A percentile compares a stretch with the other conserved stretches of the same genome.
phyloP scores from a whole-genome alignment of 129 eudicot genomes.

The Tanacetum coccineum region DNA sequence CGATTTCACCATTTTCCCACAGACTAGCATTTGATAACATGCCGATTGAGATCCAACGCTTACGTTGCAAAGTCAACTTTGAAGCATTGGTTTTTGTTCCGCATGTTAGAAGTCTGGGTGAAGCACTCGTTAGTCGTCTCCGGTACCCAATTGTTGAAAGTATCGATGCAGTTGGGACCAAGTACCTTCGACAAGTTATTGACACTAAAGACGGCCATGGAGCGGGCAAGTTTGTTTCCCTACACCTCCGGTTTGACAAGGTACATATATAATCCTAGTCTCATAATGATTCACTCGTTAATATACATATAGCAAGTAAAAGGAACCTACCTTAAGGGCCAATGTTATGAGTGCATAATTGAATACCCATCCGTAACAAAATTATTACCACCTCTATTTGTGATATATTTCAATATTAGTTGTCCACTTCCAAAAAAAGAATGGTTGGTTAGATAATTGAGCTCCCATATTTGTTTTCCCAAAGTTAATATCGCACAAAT shows the following conservation, averaged over 20 bases:
- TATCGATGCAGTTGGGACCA: slow-evolving; percentile 39
- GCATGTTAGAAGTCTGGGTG: slow-evolving; percentile 86
- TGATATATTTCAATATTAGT: too few relatives aligned
- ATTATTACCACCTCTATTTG: too few relatives aligned
- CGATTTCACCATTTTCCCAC: too few relatives aligned
- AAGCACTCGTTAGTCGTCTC: slow-evolving; percentile 82
- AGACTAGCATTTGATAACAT: slow-evolving; percentile 91
- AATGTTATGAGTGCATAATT: too few relatives aligned
- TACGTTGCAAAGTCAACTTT: slow-evolving; percentile 95
- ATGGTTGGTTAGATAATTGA: too few relatives aligned
- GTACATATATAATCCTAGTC: slow-evolving; percentile 22
- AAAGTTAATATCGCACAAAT: too few relatives aligned
- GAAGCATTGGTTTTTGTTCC: slow-evolving; percentile 80
- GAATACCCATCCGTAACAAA: too few relatives aligned
- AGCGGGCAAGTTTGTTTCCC: slow-evolving; percentile 70
- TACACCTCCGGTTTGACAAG: slow-evolving; percentile 96
- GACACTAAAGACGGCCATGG: slow-evolving; percentile 46
- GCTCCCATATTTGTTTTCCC: too few relatives aligned
- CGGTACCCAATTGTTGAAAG: slow-evolving; percentile 43
- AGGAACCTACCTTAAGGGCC: background rate
- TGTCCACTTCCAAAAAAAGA: too few relatives aligned
- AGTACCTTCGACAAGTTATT: slow-evolving; percentile 47
- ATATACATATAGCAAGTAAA: background rate
- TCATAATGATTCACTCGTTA: background rate
- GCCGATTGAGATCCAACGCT: slow-evolving; percentile 78